These are phyloP conservation scores for Fusarium sulawesiense DNA, from an alignment of 2,329 filamentous ascomycete genomes.

Conservation along the genomic window DNA sequence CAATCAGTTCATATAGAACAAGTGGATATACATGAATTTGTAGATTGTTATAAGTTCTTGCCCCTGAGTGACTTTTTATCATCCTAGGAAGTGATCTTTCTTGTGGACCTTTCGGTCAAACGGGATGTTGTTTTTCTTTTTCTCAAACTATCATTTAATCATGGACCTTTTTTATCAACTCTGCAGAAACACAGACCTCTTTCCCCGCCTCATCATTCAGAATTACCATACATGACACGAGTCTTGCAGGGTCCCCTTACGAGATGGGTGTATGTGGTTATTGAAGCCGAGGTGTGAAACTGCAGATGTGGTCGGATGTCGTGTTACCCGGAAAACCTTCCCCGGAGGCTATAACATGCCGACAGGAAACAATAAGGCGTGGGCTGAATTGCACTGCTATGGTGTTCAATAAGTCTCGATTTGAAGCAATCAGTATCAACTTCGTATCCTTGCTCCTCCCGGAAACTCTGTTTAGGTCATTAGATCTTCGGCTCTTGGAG, in stretches of 20 bases:
- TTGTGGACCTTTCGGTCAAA: background rate
- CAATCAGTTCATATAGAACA: background rate
- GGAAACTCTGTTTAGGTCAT: background rate
- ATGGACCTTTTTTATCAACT: background rate
- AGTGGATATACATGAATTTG: background rate
- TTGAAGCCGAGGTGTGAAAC: constrained; percentile 5
- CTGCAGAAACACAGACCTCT: constrained; percentile 17
- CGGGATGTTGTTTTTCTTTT: background rate
- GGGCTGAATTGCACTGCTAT: background rate
- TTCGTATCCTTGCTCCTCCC: background rate
- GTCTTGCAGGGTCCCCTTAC: constrained; percentile 2
- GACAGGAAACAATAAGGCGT: background rate
- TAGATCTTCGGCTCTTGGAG: background rate
- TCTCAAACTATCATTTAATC: background rate
- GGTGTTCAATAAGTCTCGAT: background rate
- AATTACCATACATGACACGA: background rate
- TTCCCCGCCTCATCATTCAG: background rate
- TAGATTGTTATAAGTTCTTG: background rate
- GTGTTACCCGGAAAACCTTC: constrained; percentile 1
- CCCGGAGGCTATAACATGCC: background rate
- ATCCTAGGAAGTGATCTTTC: background rate
- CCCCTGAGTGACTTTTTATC: background rate
- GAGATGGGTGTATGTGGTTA: background rate
- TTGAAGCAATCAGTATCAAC: too few relatives aligned
- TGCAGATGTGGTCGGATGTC: constrained; percentile 2